phyloP scores from a whole-genome alignment of 2,329 filamentous ascomycete species.

The Lachnellula subtilissima region DNA sequence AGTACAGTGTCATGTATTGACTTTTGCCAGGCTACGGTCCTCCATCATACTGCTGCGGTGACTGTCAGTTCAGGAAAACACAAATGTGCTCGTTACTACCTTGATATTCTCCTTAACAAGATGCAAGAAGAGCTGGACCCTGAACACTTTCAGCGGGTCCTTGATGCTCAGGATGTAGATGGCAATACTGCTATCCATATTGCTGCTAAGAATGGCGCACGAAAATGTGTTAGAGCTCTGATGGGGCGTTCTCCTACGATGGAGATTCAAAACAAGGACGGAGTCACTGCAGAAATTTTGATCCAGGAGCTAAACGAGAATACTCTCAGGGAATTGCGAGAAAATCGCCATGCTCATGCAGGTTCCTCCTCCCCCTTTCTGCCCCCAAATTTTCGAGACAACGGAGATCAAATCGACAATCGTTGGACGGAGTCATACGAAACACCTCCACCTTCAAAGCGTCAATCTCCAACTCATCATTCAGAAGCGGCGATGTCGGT shows the following conservation, averaged over 20 bases:
- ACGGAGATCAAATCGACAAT: not conserved
- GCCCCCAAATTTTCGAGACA: constrained; percentile 43
- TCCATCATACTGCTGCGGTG: constrained; percentile 89
- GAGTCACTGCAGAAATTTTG: constrained; percentile 78
- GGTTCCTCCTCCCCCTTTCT: constrained; percentile 70
- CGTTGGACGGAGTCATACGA: constrained; percentile 3
- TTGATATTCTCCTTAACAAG: constrained; percentile 85
- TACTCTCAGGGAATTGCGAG: constrained; percentile 32
- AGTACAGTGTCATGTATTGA: constrained; percentile 77
- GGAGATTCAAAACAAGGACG: constrained; percentile 75
- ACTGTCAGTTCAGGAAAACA: constrained; percentile 80
- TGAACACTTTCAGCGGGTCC: constrained; percentile 68
- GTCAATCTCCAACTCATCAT: constrained; percentile 34
- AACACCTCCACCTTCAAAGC: constrained; percentile 4
- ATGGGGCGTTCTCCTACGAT: constrained; percentile 76
- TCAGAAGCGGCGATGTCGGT: constrained; percentile 65
- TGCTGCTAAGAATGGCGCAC: constrained; percentile 75
- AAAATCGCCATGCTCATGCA: constrained; percentile 51
- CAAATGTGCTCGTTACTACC: constrained; percentile 85
- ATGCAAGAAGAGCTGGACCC: constrained; percentile 73
- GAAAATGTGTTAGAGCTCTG: constrained; percentile 81
- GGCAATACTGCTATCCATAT: constrained; percentile 82
- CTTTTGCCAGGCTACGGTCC: constrained; percentile 76
- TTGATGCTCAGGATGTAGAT: constrained; percentile 78
- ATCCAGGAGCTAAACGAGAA: constrained; percentile 71